Evolutionary conservation across 2,329 filamentous ascomycete genomes (phyloP).

Genomic region (Gliomastix tumulicola): DNA sequence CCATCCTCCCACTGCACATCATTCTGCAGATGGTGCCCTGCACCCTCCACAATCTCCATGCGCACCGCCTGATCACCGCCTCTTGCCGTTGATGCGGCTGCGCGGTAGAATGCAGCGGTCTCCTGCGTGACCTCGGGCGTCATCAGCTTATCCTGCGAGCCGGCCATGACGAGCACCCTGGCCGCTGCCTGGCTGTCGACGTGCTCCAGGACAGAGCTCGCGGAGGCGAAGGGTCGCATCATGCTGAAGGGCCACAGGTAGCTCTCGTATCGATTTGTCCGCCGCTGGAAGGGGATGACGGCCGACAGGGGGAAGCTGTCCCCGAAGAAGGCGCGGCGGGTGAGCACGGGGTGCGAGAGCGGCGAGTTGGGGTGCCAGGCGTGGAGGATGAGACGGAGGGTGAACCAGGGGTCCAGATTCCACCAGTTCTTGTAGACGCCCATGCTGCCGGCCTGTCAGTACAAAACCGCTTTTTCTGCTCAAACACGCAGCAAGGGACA

Average conservation of each 20-base stretch:
- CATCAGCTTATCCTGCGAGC: conserved; percentile 32
- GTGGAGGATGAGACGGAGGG: conserved; percentile 35
- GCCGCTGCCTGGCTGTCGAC: conserved; percentile 21
- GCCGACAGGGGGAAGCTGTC: conserved; percentile 27
- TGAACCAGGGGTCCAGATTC: conserved; percentile 38
- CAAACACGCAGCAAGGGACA: neutral
- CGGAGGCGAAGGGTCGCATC: conserved; percentile 33
- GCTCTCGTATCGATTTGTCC: conserved; percentile 41
- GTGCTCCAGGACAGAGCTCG: conserved; percentile 27
- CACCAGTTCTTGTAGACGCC: conserved; percentile 39
- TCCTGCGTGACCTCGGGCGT: conserved; percentile 20
- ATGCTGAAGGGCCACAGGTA: conserved; percentile 45
- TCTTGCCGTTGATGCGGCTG: conserved; percentile 21
- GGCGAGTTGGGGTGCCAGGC: conserved; percentile 43
- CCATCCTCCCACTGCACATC: conserved; percentile 40
- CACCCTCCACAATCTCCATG: conserved; percentile 30
- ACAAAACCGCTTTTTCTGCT: no score
- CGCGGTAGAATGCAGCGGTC: neutral
- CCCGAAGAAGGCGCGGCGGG: conserved; percentile 44
- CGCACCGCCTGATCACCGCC: conserved; percentile 28
- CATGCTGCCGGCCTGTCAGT: no score
- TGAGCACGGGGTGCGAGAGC: conserved; percentile 40
- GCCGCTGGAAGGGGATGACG: conserved; percentile 32
- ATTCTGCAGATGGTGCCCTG: conserved; percentile 47
- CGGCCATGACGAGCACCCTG: conserved; percentile 30